phyloP scores from a whole-genome alignment of 306 rosid genomes.

The Rosa chinensis region DNA sequence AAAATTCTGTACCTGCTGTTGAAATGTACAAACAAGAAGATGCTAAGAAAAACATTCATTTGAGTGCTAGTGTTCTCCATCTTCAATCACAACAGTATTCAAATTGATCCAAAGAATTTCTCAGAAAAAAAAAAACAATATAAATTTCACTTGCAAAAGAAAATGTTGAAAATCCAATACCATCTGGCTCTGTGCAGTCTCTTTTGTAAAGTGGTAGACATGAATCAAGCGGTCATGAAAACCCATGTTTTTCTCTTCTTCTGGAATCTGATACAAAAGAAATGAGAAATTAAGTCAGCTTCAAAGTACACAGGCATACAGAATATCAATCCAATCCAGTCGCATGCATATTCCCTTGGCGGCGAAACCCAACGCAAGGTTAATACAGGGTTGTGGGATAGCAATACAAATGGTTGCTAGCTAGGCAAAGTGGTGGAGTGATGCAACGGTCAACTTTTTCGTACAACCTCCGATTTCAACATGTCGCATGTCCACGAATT shows the following conservation, averaged over 20 bases:
- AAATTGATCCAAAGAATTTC: background rate
- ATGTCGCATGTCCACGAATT: no score
- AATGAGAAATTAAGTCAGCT: constrained; percentile 9
- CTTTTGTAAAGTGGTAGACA: constrained; percentile 86
- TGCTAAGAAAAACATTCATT: background rate
- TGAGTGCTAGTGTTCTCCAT: background rate
- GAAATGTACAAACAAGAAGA: constrained; percentile 3
- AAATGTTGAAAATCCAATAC: constrained; percentile 24
- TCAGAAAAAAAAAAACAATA: background rate
- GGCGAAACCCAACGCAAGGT: background rate
- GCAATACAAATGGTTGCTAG: no score
- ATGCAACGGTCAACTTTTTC: no score
- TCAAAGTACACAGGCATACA: background rate
- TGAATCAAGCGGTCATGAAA: constrained; percentile 80
- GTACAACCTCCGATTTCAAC: no score
- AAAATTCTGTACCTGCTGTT: constrained; percentile 85
- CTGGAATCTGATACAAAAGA: constrained; percentile 59
- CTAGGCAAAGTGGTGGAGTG: no score
- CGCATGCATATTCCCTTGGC: background rate
- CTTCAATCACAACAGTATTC: background rate
- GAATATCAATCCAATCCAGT: constrained; percentile 3
- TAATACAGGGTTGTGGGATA: no score
- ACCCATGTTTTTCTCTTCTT: constrained; percentile 77
- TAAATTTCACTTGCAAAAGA: background rate
- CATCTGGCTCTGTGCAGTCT: constrained; percentile 68